Conservation (phyloP, 2,329 filamentous ascomycete species). For the Fusarium multiceps region DNA sequence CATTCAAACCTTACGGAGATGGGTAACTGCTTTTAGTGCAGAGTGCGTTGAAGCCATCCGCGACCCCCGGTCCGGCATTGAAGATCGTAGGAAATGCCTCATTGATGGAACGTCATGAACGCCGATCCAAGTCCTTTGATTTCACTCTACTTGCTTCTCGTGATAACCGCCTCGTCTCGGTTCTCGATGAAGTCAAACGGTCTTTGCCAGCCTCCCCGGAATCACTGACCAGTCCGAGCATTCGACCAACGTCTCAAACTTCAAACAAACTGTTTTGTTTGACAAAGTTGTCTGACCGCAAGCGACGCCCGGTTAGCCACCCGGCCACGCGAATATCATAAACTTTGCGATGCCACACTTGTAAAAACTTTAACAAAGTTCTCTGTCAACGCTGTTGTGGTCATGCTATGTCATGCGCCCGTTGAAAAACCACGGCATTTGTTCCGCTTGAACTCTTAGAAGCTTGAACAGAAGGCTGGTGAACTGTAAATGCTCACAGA, state of each 20-base stretch:
- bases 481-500: conserved; percentile 6
- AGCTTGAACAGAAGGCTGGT: conserved; percentile 9
- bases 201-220: conserved; percentile 13
- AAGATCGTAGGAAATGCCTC: conserved; percentile 34
- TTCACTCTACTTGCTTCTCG: conserved; percentile 4
- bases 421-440: conserved; percentile 6
- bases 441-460: neutral
- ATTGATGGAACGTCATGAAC: conserved; percentile 22
- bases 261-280: conserved; percentile 31
- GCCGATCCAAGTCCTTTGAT: conserved; percentile 39
- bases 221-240: conserved; percentile 7
- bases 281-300: conserved; percentile 17
- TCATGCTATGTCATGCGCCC: neutral
- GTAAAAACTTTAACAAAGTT: neutral
- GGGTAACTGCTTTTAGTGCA: conserved; percentile 19
- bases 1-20: conserved; percentile 17
- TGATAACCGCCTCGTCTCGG: neutral
- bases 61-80: conserved; percentile 22
- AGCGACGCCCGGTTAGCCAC: conserved; percentile 11
- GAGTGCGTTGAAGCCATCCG: conserved; percentile 17
- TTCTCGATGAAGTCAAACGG: neutral
- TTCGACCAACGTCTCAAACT: conserved; percentile 27
- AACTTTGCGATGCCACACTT: conserved; percentile 15
- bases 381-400: neutral
- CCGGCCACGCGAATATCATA: conserved; percentile 2